These are phyloP conservation scores for Chlorella sp. DNA, from an alignment of 139 green algal species.

Conservation along the genomic window DNA sequence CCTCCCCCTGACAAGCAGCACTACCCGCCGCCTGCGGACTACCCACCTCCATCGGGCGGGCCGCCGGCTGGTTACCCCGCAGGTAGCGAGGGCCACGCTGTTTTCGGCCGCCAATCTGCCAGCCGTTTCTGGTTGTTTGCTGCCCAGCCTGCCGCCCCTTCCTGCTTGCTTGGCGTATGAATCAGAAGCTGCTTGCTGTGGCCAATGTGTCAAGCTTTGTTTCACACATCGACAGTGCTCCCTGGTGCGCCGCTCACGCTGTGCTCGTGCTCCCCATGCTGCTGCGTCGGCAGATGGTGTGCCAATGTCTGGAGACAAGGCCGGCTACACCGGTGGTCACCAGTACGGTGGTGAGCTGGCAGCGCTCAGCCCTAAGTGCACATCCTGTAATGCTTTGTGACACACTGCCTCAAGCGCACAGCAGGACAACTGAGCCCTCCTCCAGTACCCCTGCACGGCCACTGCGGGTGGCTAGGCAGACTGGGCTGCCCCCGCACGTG, in stretches of 20 bases:
- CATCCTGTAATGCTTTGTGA: too few species aligned
- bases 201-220: too few species aligned
- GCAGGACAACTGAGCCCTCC: too few species aligned
- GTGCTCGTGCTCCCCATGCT: not conserved
- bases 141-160: not conserved
- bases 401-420: too few species aligned
- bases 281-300: not conserved
- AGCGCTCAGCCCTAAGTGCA: not conserved
- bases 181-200: too few species aligned
- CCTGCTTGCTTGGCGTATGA: not conserved
- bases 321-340: not conserved
- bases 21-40: conserved; percentile 11
- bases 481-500: too few species aligned
- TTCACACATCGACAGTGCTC: too few species aligned
- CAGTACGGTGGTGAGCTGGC: not conserved
- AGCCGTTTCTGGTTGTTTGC: too few species aligned
- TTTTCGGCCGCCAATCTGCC: not conserved
- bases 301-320: not conserved
- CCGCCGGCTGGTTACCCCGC: not conserved
- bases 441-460: too few species aligned
- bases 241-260: too few species aligned
- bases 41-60: not conserved
- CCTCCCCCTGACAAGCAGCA: conserved; percentile 26
- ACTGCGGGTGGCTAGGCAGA: too few species aligned
- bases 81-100: not conserved